A percentile compares a stretch with the other conserved stretches of the same genome.
These are phyloP conservation scores for Cutaneotrichosporon spelunceum DNA, from an alignment of 1,284 basidiomycete genomes.

Conservation along the genomic window DNA sequence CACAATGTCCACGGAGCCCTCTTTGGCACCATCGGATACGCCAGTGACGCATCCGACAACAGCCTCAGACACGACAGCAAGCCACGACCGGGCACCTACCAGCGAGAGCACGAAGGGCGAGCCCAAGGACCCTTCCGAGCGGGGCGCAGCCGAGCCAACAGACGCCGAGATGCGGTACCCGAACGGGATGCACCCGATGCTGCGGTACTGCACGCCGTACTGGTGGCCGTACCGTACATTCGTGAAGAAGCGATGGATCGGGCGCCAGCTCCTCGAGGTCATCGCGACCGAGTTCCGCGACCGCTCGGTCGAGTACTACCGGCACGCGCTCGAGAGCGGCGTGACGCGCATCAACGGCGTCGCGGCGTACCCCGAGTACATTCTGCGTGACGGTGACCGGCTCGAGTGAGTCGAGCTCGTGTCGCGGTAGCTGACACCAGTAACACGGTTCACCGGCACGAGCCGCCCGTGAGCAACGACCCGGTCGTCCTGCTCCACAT, in stretches of 20 bases:
- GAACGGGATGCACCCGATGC: slow-evolving; percentile 46
- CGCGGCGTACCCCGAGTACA: slow-evolving; percentile 70
- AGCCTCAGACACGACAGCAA: neutral
- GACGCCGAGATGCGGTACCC: slow-evolving; percentile 20
- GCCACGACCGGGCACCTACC: neutral
- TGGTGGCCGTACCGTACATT: slow-evolving; percentile 70
- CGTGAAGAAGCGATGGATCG: slow-evolving; percentile 69
- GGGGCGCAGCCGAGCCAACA: neutral
- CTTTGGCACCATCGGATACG: neutral
- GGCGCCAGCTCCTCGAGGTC: slow-evolving; percentile 61
- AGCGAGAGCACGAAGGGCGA: neutral
- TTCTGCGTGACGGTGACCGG: slow-evolving; percentile 82
- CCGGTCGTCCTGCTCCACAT: slow-evolving; percentile 76
- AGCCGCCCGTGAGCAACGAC: slow-evolving; percentile 87
- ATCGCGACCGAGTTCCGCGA: slow-evolving; percentile 87
- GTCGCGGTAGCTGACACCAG: slow-evolving; percentile 52
- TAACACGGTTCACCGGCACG: slow-evolving; percentile 91
- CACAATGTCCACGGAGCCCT: neutral
- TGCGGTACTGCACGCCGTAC: slow-evolving; percentile 53
- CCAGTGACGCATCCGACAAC: neutral
- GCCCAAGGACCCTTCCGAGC: neutral
- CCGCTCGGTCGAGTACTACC: slow-evolving; percentile 85
- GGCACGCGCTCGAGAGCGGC: slow-evolving; percentile 88
- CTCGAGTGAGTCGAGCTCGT: slow-evolving; percentile 65
- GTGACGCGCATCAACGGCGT: slow-evolving; percentile 91